These are phyloP conservation scores for Penicillium fuscoglaucum DNA, from an alignment of 2,329 filamentous ascomycete genomes.

Conservation along the genomic window DNA sequence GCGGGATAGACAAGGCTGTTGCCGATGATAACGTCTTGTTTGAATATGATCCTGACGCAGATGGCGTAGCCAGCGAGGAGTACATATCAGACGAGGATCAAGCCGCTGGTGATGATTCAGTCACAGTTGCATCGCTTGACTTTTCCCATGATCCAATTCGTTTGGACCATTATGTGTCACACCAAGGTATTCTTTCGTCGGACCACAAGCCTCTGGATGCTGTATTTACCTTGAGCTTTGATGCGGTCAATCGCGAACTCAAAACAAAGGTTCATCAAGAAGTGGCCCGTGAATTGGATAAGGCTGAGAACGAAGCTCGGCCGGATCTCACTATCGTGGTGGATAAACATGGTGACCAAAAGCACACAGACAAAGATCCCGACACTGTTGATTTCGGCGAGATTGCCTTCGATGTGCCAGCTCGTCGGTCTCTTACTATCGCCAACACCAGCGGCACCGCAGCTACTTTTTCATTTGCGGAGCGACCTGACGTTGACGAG, in stretches of 20 bases:
- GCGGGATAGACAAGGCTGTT: constrained; percentile 69
- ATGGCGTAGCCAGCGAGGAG: constrained; percentile 62
- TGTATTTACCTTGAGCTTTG: constrained; percentile 79
- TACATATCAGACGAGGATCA: constrained; percentile 57
- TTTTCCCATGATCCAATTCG: constrained; percentile 51
- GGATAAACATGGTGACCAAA: constrained; percentile 53
- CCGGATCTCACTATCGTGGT: constrained; percentile 81
- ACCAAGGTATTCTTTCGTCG: constrained; percentile 86
- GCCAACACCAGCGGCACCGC: constrained; percentile 87
- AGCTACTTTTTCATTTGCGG: constrained; percentile 77
- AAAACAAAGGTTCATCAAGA: constrained; percentile 83
- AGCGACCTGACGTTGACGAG: constrained; percentile 59
- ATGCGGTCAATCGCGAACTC: constrained; percentile 79
- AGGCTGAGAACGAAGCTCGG: constrained; percentile 85
- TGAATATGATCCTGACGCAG: constrained; percentile 82
- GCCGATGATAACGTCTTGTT: constrained; percentile 84
- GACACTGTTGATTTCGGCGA: constrained; percentile 75
- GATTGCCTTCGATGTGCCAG: constrained; percentile 66
- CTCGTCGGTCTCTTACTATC: constrained; percentile 71
- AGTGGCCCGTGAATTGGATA: constrained; percentile 82
- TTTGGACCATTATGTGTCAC: constrained; percentile 75
- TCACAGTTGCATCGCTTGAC: constrained; percentile 27
- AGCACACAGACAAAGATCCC: constrained; percentile 41
- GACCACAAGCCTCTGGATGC: constrained; percentile 92
- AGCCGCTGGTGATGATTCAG: constrained; percentile 46